Percentiles rank a stretch among this genome's conserved stretches.
Evolutionary conservation across 345 rosid species (phyloP).

Genomic region (Eucalyptus regnans): DNA sequence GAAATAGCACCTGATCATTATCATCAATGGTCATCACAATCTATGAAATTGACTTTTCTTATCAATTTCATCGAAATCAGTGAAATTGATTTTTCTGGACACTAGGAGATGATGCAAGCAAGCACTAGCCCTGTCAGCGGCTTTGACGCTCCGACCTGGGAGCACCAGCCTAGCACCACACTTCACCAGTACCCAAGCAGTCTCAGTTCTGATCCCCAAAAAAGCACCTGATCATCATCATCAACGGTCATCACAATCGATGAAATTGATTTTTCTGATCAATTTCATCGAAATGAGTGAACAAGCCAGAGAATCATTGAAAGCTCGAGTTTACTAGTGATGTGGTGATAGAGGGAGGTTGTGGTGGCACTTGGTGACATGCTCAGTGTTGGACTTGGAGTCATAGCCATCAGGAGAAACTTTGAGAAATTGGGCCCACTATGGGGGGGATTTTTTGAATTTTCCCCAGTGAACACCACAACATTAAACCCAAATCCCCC

Average conservation of each 20-base stretch:
- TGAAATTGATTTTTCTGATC: neutral
- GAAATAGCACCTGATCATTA: conserved; percentile 70
- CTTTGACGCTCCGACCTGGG: conserved; percentile 63
- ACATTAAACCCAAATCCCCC: neutral
- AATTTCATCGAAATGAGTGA: no score
- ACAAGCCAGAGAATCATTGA: neutral
- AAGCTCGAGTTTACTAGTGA: conserved; percentile 40
- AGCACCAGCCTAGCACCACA: conserved; percentile 66
- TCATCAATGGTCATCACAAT: neutral
- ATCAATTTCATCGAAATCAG: neutral
- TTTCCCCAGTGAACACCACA: neutral
- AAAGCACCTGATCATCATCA: conserved; percentile 51
- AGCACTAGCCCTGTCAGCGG: conserved; percentile 66
- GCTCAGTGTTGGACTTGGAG: conserved; percentile 84
- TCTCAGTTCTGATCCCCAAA: conserved; percentile 90
- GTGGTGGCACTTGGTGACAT: conserved; percentile 40
- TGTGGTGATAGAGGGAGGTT: conserved; percentile 51
- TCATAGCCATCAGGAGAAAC: conserved; percentile 45
- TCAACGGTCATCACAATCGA: neutral
- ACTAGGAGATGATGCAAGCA: conserved; percentile 46
- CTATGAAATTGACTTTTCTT: neutral
- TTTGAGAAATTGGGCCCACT: neutral
- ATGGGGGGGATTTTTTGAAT: neutral
- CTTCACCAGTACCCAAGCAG: conserved; percentile 68
- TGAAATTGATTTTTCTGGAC: conserved; percentile 12